Base-by-base conservation (phyloP, 495 filamentous ascomycete genomes). In the Clohesyomyces aquaticus region DNA sequence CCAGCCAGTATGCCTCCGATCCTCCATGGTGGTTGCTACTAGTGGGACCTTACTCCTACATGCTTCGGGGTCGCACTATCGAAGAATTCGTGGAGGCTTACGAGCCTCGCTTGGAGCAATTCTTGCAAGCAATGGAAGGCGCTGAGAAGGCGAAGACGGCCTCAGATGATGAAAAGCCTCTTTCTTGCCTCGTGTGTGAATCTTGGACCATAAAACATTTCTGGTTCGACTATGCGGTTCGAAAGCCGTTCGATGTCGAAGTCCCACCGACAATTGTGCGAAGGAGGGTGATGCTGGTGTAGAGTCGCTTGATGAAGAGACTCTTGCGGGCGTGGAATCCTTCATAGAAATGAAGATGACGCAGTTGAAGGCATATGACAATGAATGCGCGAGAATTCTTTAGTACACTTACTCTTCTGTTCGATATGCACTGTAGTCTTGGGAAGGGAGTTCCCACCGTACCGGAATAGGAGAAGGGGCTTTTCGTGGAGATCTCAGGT, bases 191-290 rank as follows among this genome's bases (percentile, higher is more conserved):
- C 29, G 50, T 59, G 56, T 45, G 45, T 29, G 56, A 59, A 50
- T 78, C 75, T 21, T 80, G 74, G 75, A 49, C 52, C 45, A 75
- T 67, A 32, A 63, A 72, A 29, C 74, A 71, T 54, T 80, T 80
- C 68, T 78, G 76, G 74, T 78, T 80, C 61, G 70, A 78, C 56
- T 75, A 74, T 65, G 76, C 68, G 29, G 67, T 72, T 62, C 69
- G 56, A 18, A 59, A 59, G 22, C 42, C 42, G 4, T 50, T 59
- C 21, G 56, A 59, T 59, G 26, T 59, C 4, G 56, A 59, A 47
- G 45, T 59, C 42, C 35, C 43, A 48, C 50, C 35, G 21, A 49
- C 46, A 49, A 25, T 19, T 49, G 56, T 42, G 1, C 47, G 42
- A 27, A 38, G 22, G 56, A 59, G 43, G 56, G 42, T 18, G 25